Percentiles rank a stretch among this genome's conserved stretches.
Conservation (phyloP, 192 early-diverging fungal genomes). For the Coemansia biformis region DNA sequence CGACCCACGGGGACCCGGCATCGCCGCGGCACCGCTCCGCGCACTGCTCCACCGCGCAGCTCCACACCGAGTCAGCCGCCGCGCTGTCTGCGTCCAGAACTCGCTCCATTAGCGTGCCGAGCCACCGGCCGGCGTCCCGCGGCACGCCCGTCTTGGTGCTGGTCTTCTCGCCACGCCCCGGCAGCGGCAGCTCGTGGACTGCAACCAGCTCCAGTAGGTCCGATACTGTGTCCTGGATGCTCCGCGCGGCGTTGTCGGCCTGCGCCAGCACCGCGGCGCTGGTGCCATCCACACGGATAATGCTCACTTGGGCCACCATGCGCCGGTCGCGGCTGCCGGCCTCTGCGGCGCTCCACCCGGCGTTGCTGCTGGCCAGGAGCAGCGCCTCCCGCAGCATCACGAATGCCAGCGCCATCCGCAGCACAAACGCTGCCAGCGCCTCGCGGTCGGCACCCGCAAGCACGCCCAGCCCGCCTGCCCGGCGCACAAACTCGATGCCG, state of each 20-base stretch:
- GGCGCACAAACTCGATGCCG: slow-evolving; percentile 19
- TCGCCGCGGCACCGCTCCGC: neutral
- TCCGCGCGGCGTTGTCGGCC: slow-evolving; percentile 8
- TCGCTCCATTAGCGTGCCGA: slow-evolving; percentile 3
- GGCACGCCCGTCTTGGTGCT: neutral
- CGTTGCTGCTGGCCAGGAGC: slow-evolving; percentile 4
- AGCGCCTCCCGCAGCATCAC: slow-evolving; percentile 36
- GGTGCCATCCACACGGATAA: slow-evolving; percentile 6
- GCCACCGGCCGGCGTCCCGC: slow-evolving; percentile 29
- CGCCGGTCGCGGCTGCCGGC: neutral
- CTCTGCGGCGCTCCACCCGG: neutral
- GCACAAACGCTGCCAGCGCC: slow-evolving; percentile 5
- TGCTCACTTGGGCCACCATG: slow-evolving; percentile 1
- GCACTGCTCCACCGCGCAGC: slow-evolving; percentile 1
- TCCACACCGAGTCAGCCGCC: slow-evolving; percentile 7
- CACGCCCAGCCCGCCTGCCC: slow-evolving; percentile 1
- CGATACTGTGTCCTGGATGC: slow-evolving; percentile 22
- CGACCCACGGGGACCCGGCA: slow-evolving; percentile 16
- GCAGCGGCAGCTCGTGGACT: slow-evolving; percentile 10
- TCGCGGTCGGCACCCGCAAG: neutral
- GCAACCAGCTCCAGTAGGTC: slow-evolving; percentile 15
- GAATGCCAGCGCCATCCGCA: slow-evolving; percentile 31
- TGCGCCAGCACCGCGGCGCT: slow-evolving; percentile 8
- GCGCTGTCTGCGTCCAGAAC: neutral
- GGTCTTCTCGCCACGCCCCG: neutral